Conservation (phyloP, 805 yeast genomes). For the Metschnikowia hibisci region DNA sequence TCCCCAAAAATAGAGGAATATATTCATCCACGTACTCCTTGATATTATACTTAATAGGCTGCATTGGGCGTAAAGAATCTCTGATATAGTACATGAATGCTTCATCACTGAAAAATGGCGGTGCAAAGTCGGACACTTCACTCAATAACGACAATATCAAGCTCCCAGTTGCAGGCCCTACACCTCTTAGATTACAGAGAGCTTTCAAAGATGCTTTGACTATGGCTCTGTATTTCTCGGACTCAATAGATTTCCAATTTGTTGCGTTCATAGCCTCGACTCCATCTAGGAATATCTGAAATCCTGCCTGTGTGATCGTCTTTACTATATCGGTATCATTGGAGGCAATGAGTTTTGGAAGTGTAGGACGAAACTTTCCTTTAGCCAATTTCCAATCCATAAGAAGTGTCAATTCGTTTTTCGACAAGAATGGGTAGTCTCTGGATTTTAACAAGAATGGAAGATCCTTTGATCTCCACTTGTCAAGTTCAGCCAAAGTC, state of each 20-base stretch:
- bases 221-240: slow-evolving; percentile 15
- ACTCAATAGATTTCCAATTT: slow-evolving; percentile 7
- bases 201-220: slow-evolving; percentile 26
- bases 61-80: slow-evolving; percentile 20
- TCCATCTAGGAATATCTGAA: slow-evolving; percentile 10
- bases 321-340: slow-evolving; percentile 31
- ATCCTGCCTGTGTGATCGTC: slow-evolving; percentile 28
- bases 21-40: slow-evolving; percentile 41
- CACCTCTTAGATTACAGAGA: slow-evolving; percentile 39
- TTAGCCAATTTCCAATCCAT: slow-evolving; percentile 49
- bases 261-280: slow-evolving; percentile 1
- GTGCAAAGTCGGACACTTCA: slow-evolving; percentile 23
- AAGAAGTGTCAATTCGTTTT: slow-evolving; percentile 36
- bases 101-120: slow-evolving; percentile 50
- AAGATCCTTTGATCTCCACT: slow-evolving; percentile 32
- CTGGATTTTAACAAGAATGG: slow-evolving; percentile 27
- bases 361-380: slow-evolving; percentile 42
- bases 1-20: slow-evolving; percentile 17
- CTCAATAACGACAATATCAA: slow-evolving; percentile 35
- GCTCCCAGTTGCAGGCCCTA: slow-evolving; percentile 51
- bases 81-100: slow-evolving; percentile 36
- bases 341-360: slow-evolving; percentile 38
- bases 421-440: slow-evolving; percentile 25
- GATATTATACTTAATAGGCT: slow-evolving; percentile 38
- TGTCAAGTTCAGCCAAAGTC: slow-evolving; percentile 33